Percentiles rank a stretch among this genome's conserved stretches.
Evolutionary conservation across 2,329 filamentous ascomycete genomes (phyloP).

Genomic region (Hymenoscyphus scutula): DNA sequence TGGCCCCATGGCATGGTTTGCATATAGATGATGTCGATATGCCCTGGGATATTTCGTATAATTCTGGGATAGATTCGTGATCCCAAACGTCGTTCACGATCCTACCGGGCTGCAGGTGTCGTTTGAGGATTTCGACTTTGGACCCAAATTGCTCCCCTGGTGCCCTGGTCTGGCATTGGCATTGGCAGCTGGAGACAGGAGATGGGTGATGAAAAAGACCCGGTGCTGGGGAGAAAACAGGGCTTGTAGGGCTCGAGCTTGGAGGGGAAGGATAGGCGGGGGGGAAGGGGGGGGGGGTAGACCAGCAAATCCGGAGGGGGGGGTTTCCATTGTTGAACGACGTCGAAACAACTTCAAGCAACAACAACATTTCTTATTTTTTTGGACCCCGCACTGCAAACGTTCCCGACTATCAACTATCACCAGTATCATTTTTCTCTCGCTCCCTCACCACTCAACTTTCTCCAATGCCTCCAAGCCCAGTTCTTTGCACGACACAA

Average conservation of each 20-base stretch:
- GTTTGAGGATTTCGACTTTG: not conserved
- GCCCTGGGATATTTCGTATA: not conserved
- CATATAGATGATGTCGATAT: not conserved
- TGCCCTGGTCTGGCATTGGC: not conserved
- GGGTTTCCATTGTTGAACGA: not conserved
- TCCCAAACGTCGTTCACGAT: not conserved
- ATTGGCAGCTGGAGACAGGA: not conserved
- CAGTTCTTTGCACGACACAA: not conserved
- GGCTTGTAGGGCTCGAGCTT: constrained; percentile 2
- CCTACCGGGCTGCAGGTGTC: not conserved
- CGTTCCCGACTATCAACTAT: not conserved
- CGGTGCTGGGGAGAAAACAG: not conserved
- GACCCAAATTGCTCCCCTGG: not conserved
- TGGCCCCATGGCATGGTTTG: not conserved
- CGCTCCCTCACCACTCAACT: not conserved
- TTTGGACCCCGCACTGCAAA: not conserved
- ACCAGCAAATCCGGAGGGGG: not conserved
- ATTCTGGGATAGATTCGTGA: not conserved
- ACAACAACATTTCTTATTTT: too few species aligned
- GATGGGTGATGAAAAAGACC: not conserved
- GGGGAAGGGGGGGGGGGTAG: too few species aligned
- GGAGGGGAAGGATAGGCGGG: not conserved
- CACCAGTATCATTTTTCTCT: not conserved
- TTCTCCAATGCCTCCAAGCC: not conserved
- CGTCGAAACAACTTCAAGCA: not conserved